Evolutionary conservation across 208 protist species (phyloP).

Genomic region (Acanthamoeba culbertsoni): DNA sequence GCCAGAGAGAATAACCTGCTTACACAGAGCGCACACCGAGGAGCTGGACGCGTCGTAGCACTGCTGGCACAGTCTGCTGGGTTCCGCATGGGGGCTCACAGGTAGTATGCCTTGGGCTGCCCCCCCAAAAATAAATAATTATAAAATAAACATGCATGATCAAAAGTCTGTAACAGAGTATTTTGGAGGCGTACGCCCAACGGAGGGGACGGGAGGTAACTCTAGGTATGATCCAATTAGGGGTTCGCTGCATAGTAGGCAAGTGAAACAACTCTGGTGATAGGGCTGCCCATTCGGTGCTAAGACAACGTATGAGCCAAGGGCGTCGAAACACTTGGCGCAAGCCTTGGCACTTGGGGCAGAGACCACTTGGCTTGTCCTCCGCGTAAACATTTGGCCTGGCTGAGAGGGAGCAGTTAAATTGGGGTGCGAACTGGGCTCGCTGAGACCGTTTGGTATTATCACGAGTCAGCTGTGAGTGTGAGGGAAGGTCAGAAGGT

Average conservation of each 20-base stretch:
- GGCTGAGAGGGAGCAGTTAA: not conserved
- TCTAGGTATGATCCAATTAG: not conserved
- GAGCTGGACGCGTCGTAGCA: not conserved
- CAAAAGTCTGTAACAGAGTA: not conserved
- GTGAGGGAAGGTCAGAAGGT: no score
- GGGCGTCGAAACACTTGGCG: not conserved
- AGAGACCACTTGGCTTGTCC: not conserved
- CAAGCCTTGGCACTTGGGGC: not conserved
- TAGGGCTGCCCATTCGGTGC: not conserved
- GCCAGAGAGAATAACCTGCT: not conserved
- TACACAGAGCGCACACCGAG: not conserved
- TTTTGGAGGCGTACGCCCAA: not conserved
- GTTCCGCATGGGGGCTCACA: not conserved
- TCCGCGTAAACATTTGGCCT: not conserved
- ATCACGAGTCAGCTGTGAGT: no score
- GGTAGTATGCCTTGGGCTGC: not conserved
- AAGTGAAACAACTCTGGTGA: constrained; percentile 20
- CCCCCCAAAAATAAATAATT: not conserved
- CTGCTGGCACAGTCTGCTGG: not conserved
- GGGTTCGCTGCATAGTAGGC: not conserved
- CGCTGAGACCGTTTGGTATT: no score
- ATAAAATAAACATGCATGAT: not conserved
- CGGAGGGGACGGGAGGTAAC: not conserved
- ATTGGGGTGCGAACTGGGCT: no score
- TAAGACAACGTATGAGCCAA: not conserved